phyloP scores from a whole-genome alignment of 257 asterid genomes.

The Lithospermum erythrorhizon region DNA sequence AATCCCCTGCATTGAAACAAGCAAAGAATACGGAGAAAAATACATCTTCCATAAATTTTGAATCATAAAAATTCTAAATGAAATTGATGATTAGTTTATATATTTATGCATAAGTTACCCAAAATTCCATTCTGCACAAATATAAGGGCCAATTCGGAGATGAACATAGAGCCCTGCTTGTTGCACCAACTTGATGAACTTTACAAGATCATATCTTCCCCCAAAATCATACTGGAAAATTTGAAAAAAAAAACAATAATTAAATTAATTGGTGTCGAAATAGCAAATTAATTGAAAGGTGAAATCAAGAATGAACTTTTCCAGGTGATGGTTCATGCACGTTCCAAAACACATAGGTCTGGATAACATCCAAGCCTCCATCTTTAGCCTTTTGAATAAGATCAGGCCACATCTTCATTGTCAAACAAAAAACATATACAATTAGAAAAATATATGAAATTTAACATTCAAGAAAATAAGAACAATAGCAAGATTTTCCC shows the following conservation, averaged over 20 bases:
- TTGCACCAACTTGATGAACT: constrained; percentile 66
- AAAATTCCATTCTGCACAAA: constrained; percentile 93
- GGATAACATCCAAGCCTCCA: constrained; percentile 90
- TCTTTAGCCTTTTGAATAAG: constrained; percentile 84
- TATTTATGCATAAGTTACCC: constrained; percentile 36
- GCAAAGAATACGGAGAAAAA: constrained; percentile 17
- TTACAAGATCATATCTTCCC: constrained; percentile 64
- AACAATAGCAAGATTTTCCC: background rate
- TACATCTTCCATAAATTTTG: too few species aligned
- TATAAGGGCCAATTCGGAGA: constrained; percentile 82
- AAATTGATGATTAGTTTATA: background rate
- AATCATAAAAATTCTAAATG: too few species aligned
- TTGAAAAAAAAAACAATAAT: background rate
- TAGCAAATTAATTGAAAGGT: background rate
- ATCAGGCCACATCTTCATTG: constrained; percentile 85
- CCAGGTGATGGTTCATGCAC: constrained; percentile 88
- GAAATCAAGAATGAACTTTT: constrained; percentile 27
- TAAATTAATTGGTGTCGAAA: background rate
- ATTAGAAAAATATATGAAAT: background rate
- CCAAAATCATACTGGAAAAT: constrained; percentile 55
- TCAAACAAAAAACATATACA: background rate
- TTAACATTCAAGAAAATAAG: background rate
- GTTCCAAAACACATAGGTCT: constrained; percentile 87
- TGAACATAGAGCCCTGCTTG: constrained; percentile 88
- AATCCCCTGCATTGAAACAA: constrained; percentile 72